Conservation (phyloP, 2,329 filamentous ascomycete genomes). For the Phialocephala sp. region DNA sequence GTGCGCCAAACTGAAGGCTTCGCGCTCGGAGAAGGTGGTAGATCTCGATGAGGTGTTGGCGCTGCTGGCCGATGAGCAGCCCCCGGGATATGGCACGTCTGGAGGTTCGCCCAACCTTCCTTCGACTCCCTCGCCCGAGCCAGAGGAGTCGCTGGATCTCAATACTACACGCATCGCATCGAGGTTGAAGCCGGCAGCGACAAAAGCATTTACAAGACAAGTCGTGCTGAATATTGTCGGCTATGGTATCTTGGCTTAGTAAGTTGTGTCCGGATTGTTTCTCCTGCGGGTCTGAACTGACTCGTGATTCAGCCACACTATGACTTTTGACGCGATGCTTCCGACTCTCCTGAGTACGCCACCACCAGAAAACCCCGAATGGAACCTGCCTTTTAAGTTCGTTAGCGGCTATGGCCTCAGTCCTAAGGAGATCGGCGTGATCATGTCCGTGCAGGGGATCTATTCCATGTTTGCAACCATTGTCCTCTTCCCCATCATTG, state of each 20-base stretch:
- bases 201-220: slow-evolving; percentile 79
- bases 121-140: slow-evolving; percentile 44
- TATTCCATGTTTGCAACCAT: slow-evolving; percentile 83
- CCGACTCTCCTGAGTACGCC: slow-evolving; percentile 75
- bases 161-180: slow-evolving; percentile 35
- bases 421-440: slow-evolving; percentile 83
- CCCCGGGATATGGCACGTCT: slow-evolving; percentile 71
- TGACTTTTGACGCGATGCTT: slow-evolving; percentile 93
- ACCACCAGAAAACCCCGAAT: slow-evolving; percentile 48
- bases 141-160: slow-evolving; percentile 47
- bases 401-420: slow-evolving; percentile 83
- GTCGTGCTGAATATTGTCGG: slow-evolving; percentile 87
- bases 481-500: slow-evolving; percentile 81
- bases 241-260: slow-evolving; percentile 95
- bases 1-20: slow-evolving; percentile 41
- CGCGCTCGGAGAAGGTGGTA: slow-evolving; percentile 46
- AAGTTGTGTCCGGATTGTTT: slow-evolving; percentile 52
- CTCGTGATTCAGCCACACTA: slow-evolving; percentile 75
- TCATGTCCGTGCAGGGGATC: slow-evolving; percentile 86
- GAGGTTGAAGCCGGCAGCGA: slow-evolving; percentile 47
- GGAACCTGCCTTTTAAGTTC: slow-evolving; percentile 83
- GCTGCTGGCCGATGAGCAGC: slow-evolving; percentile 65
- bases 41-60: slow-evolving; percentile 54
- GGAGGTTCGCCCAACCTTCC: slow-evolving; percentile 59
- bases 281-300: slow-evolving; percentile 30